These are phyloP conservation scores for Endocalyx cinctus DNA, from an alignment of 2,329 filamentous ascomycete genomes.

Conservation along the genomic window DNA sequence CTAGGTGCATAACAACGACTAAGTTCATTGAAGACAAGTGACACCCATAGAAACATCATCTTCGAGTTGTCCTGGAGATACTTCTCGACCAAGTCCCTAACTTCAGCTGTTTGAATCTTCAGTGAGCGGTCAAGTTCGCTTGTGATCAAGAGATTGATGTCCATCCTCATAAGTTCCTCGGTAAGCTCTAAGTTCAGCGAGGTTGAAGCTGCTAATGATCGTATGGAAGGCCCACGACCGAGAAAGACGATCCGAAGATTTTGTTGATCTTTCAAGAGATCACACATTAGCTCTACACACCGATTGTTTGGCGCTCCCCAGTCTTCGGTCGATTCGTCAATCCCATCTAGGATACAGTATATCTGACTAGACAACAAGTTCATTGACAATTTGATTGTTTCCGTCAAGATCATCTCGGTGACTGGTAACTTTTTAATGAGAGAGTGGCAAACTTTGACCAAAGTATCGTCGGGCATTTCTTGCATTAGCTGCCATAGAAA, in stretches of 20 bases:
- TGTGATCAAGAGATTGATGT: slow-evolving; percentile 5
- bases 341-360: slow-evolving; percentile 7
- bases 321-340: slow-evolving; percentile 9
- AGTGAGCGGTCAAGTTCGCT: slow-evolving; percentile 3
- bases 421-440: slow-evolving; percentile 1
- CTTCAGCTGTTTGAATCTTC: slow-evolving; percentile 2
- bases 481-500: slow-evolving; percentile 8
- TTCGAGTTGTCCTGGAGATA: slow-evolving; percentile 5
- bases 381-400: slow-evolving; percentile 1
- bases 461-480: slow-evolving; percentile 3
- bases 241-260: slow-evolving; percentile 4
- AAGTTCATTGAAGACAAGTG: slow-evolving; percentile 6
- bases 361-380: slow-evolving; percentile 3
- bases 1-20: slow-evolving; percentile 4
- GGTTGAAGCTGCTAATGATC: too few species aligned
- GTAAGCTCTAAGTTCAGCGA: slow-evolving; percentile 3
- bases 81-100: slow-evolving; percentile 3
- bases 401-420: slow-evolving; percentile 1
- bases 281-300: slow-evolving; percentile 1
- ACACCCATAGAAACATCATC: slow-evolving; percentile 8
- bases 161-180: slow-evolving; percentile 3
- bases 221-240: slow-evolving; percentile 6
- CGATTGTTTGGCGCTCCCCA: slow-evolving; percentile 1
- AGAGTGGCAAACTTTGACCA: slow-evolving; percentile 1
- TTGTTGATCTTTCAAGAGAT: slow-evolving; percentile 1